Evolutionary conservation across 1,139 yeast genomes (phyloP), one percentile per base, ranked within the genome.

Genomic region (Suhomyces yuchorum): DNA sequence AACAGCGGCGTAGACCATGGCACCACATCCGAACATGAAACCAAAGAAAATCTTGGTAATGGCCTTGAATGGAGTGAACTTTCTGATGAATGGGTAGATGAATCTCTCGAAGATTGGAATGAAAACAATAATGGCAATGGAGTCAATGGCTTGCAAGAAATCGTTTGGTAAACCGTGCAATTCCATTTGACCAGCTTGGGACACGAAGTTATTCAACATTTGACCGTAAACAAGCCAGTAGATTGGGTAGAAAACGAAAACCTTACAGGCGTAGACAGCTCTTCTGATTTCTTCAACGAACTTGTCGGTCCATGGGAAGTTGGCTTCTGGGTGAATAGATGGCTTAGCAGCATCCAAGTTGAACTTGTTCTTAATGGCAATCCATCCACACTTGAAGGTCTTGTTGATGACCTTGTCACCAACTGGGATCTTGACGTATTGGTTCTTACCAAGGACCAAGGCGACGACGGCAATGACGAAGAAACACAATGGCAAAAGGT

Each of bases 1-100:
- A 38, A 87, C 84, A 14, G 96, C 93, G 47, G 96, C 95, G 62
- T 86, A 83, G 32, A 83, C 79, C 84, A 87, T 86, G 36, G 96
- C 79, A 37, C 77, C 60, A 6, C 91, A 67, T 46, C 85, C 91
- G 50, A 87, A 74, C 66, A 85, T 67, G 72, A 90, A 90, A 11
- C 97, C 97, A 55, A 75, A 73, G 61, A 79, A 75, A 56, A 91
- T 90, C 66, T 88, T 82, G 51, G 90, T 77, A 57, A 88, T 82
- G 37, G 96, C 83, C 55, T 75, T 82, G 62, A 84, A 81, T 12
- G 82, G 79, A 39, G 87, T 81, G 59, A 51, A 66, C 56, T 65
- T 73, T 65, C 85, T 73, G 57, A 84, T 69, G 59, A 68, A 67
- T 37, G 88, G 89, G 61, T 82, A 84, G 33, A 82, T 53, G 35